A percentile compares a stretch with the other conserved stretches of the same genome.
Conservation (phyloP, 2,329 filamentous ascomycete species). For the Spiromastix sp. region DNA sequence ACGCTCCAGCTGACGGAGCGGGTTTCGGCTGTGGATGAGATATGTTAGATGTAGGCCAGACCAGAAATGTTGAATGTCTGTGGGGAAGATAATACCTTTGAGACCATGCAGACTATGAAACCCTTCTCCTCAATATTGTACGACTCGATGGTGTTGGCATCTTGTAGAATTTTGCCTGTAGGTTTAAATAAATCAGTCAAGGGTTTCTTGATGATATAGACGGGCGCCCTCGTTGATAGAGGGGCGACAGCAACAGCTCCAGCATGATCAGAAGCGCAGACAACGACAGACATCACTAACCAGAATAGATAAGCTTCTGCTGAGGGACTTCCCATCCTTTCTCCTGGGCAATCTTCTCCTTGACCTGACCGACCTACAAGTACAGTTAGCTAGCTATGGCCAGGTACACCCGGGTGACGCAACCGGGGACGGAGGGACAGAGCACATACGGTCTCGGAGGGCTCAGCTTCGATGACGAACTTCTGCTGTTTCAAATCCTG, state of each 20-base stretch:
- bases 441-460: constrained; percentile 72
- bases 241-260: too few species aligned
- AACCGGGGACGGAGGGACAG: background rate
- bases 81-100: constrained; percentile 56
- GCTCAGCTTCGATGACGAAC: constrained; percentile 91
- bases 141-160: constrained; percentile 90
- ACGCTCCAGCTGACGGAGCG: constrained; percentile 27
- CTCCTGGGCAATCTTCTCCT: constrained; percentile 82
- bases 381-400: too few species aligned
- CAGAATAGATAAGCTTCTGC: constrained; percentile 97
- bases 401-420: too few species aligned
- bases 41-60: background rate
- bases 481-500: constrained; percentile 98
- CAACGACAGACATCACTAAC: constrained; percentile 41
- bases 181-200: constrained; percentile 12
- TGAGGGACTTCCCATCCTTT: constrained; percentile 88
- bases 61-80: background rate
- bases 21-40: constrained; percentile 56
- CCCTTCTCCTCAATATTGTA: constrained; percentile 99
- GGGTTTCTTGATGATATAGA: too few species aligned
- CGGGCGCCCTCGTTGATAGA: too few species aligned
- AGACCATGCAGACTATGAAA: constrained; percentile 97
- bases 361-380: constrained; percentile 71
- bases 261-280: background rate
- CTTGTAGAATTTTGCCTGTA: constrained; percentile 91